A percentile compares a stretch with the other conserved stretches of the same genome.
Evolutionary conservation across 345 rosid species (phyloP).

Genomic region (Ailanthus altissimus): DNA sequence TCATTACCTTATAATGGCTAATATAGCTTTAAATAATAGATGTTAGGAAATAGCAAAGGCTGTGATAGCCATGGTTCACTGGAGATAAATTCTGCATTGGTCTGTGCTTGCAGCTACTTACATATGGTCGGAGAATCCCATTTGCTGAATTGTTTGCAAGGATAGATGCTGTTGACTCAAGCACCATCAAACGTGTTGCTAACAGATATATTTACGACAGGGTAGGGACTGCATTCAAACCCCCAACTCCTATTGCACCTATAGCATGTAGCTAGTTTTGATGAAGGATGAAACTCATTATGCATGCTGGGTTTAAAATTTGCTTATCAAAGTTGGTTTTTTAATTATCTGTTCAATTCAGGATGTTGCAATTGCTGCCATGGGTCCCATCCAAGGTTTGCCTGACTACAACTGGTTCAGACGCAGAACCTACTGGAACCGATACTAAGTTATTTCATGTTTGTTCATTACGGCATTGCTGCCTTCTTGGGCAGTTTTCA

Average conservation of each 20-base stretch:
- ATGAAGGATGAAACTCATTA: not conserved
- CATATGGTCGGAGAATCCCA: constrained; percentile 94
- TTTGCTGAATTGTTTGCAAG: constrained; percentile 86
- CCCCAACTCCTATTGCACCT: not conserved
- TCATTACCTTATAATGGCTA: not conserved
- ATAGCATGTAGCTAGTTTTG: not conserved
- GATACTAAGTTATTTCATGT: constrained; percentile 50
- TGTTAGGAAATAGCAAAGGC: not conserved
- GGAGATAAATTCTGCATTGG: not conserved
- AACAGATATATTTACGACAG: constrained; percentile 83
- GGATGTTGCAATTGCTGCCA: constrained; percentile 95
- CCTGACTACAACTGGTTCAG: constrained; percentile 99
- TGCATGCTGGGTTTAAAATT: not conserved
- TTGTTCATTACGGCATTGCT: not conserved
- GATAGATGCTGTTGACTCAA: constrained; percentile 89
- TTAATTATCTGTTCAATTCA: constrained; percentile 27
- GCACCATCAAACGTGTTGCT: constrained; percentile 86
- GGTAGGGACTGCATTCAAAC: constrained; percentile 41
- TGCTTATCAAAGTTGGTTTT: not conserved
- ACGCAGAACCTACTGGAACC: constrained; percentile 97
- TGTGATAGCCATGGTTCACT: not conserved
- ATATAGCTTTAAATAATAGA: not conserved
- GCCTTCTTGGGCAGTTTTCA: not conserved
- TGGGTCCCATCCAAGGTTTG: constrained; percentile 89
- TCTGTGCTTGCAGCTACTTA: constrained; percentile 66